Evolutionary conservation across 1,284 basidiomycete genomes (phyloP).

Genomic region (Sporisorium scitamineum): DNA sequence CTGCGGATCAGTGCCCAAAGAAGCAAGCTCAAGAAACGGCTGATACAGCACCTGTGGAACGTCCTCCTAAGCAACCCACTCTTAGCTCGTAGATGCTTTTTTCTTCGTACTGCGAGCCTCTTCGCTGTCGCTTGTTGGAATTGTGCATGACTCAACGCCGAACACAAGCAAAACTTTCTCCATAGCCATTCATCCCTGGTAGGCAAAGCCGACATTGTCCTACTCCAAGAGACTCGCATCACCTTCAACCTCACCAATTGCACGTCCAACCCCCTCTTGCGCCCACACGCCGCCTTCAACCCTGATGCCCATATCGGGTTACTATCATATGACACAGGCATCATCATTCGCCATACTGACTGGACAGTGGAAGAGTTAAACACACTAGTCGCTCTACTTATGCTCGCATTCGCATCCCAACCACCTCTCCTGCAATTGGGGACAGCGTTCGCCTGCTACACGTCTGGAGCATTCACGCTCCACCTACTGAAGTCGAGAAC

Average conservation of each 20-base stretch:
- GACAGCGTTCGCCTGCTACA: conserved; percentile 2
- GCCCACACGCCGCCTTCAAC: too few relatives aligned
- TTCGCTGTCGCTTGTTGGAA: too few relatives aligned
- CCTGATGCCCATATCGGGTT: too few relatives aligned
- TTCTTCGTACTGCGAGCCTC: too few relatives aligned
- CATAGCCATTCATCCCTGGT: conserved; percentile 2
- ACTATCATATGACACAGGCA: too few relatives aligned
- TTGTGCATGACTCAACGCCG: neutral
- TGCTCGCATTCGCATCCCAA: conserved; percentile 1
- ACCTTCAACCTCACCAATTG: conserved; percentile 4
- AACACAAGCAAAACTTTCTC: neutral
- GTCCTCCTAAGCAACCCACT: too few relatives aligned
- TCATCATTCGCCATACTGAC: too few relatives aligned
- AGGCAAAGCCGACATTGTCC: conserved; percentile 8
- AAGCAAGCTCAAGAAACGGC: neutral
- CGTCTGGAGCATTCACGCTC: conserved; percentile 14
- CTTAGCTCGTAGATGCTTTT: too few relatives aligned
- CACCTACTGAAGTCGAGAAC: neutral
- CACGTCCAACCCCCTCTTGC: neutral
- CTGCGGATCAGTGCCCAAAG: neutral
- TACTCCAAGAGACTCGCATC: neutral
- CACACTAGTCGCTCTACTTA: neutral
- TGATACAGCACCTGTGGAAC: too few relatives aligned
- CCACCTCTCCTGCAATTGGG: neutral
- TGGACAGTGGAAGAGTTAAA: too few relatives aligned